Evolutionary conservation across 108 stramenopile species (phyloP), one percentile per base, ranked within the genome.

Genomic region (Phaeodactylum tricornutum): DNA sequence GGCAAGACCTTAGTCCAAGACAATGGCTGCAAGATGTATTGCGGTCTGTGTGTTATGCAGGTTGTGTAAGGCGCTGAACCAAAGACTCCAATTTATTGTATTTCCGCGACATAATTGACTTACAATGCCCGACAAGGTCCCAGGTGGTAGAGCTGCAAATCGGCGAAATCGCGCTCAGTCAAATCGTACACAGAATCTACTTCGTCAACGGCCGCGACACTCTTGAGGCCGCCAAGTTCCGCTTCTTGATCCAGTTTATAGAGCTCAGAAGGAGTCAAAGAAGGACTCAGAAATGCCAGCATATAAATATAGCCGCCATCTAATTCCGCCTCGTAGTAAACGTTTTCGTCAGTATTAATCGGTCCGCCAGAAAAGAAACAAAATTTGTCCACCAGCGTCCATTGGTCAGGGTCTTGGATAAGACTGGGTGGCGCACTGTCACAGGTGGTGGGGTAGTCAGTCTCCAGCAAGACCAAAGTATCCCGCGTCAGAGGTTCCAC

Each of bases 361-460:
- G 88, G 88, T 26, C 88, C 88, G 6, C 88, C 88, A 4, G 80
- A 82, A 62, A 90, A 90, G 75, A 90, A 90, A 51, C 88, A 90
- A 53, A 90, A 90, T 50, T 81, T 85, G 55, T 84, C 68, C 24
- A 90, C 82, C 25, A 90, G 50, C 4, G 79, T 77, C 88, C 88
- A 90, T 37, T 81, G 62, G n/a, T 66, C 53, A 1, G 78, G 81
- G 50, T 85, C 79, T 34, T 78, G 59, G 45, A 90, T 58, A 2
- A 90, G 55, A 8, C 35, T 27, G n/a, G 23, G 28, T 15, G 88
- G 88, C 7, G 78, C 79, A 5, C 71, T 62, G 47, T 90, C 88
- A 35, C 84, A 85, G n/a, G 75, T 58, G 25, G 59, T 62, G 3
- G 88, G 88, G 47, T 50, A 90, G 63, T 90, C 82, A 16, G 88